Conservation (phyloP, 768 basidiomycete species). For the Auriscalpium microsporum region DNA sequence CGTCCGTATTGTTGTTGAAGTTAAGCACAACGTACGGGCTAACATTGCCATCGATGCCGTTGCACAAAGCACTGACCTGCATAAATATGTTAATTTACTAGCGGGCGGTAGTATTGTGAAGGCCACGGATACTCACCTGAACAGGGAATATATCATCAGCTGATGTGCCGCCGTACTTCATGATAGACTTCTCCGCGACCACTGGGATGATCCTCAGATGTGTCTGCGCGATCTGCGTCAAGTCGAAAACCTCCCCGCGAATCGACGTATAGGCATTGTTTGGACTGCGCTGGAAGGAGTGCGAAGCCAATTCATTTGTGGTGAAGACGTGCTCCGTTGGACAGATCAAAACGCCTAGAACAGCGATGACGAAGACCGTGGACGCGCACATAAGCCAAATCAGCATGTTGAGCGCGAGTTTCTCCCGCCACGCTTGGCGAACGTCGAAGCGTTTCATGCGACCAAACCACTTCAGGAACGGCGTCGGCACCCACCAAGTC, state of each 20-base stretch:
- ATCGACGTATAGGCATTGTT: slow-evolving; percentile 77
- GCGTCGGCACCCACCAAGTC: slow-evolving; percentile 87
- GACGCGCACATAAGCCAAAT: slow-evolving; percentile 93
- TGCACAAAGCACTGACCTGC: slow-evolving; percentile 87
- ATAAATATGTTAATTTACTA: slow-evolving; percentile 4
- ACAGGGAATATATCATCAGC: slow-evolving; percentile 86
- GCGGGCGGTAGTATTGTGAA: not conserved
- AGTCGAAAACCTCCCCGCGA: slow-evolving; percentile 92
- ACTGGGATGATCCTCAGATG: slow-evolving; percentile 67
- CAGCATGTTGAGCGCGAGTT: slow-evolving; percentile 87
- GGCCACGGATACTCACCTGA: slow-evolving; percentile 43
- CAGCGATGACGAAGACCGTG: slow-evolving; percentile 87
- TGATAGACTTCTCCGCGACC: slow-evolving; percentile 61
- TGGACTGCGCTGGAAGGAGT: slow-evolving; percentile 53
- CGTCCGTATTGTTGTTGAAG: slow-evolving; percentile 67
- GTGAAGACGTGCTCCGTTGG: slow-evolving; percentile 92
- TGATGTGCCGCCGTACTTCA: slow-evolving; percentile 76
- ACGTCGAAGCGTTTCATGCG: slow-evolving; percentile 94
- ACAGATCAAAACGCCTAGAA: slow-evolving; percentile 84
- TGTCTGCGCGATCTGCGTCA: slow-evolving; percentile 54
- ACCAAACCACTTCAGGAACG: slow-evolving; percentile 60
- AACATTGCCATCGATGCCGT: slow-evolving; percentile 72
- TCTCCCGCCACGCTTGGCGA: slow-evolving; percentile 96
- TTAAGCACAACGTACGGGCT: slow-evolving; percentile 70
- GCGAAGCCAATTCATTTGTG: slow-evolving; percentile 60